Base-by-base conservation (phyloP, 306 rosid species). In the Cyamopsis tetragonoloba region DNA sequence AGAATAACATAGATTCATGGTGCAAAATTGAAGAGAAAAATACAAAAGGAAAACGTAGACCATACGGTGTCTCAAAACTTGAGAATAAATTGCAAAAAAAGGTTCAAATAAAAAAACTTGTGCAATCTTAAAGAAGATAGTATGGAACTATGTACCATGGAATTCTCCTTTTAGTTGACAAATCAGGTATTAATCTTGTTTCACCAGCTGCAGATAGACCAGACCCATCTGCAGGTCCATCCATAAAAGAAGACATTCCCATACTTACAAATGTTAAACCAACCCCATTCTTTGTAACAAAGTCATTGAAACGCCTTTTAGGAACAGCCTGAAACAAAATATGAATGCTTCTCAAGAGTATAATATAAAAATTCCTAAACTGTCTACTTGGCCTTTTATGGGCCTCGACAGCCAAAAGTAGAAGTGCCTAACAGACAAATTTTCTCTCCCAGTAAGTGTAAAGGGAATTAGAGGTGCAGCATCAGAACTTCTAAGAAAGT, bases 161-260 rank as follows among this genome's bases (percentile, higher is more conserved):
- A 73, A 93, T 84, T 65, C 62, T 79, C 66, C 70, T 35, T 75
- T 44, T 80, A 65, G 98, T 87, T 43, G 89, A 92, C 61, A 92
- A 81, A 81, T 92, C 98, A 72, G 98, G 98, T 32, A 82, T 61
- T 37, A 92, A 75, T 76, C 91, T 89, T 77, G 86, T 75, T 89
- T 89, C 98, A 55, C 98, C 96, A 7, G 81, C 92, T 7, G 86
- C 80, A 19, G 66, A 79, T 58, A 92, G 79, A 79, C 87, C 87
- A 74, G 88, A 75, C 47, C 83, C 98, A 18, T 86, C 86, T 35
- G 89, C 86, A 0, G 88, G 82, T 72, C 79, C 89, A 80, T 92
- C 98, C 6, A 60, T 0, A 67, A 20, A 72, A 34, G 98, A 92
- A 66, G 82, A 30, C 87, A 92, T 83, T 76, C 81, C 96, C 95